Percentiles rank a stretch among this genome's conserved stretches.
Evolutionary conservation across 257 asterid species (phyloP).

Genomic region (Solanum bukasovii): DNA sequence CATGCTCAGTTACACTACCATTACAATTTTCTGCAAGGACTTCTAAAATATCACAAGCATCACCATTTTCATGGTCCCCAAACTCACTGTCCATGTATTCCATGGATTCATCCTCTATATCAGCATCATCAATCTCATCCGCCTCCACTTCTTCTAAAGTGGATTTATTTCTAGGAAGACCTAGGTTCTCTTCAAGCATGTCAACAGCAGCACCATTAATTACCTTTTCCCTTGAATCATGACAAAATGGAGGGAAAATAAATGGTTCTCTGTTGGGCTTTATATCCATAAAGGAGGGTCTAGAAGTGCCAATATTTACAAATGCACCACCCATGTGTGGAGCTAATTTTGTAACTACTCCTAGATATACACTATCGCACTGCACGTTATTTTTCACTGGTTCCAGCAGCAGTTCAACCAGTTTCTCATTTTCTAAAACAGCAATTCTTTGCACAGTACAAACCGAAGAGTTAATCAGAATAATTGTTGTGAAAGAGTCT

Average conservation of each 20-base stretch:
- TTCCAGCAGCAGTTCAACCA: conserved; percentile 88
- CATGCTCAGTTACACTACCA: conserved; percentile 42
- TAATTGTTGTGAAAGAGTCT: conserved; percentile 55
- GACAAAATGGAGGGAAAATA: conserved; percentile 47
- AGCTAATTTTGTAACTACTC: conserved; percentile 70
- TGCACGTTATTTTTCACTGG: conserved; percentile 89
- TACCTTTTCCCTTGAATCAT: conserved; percentile 29
- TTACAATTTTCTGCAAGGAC: conserved; percentile 42
- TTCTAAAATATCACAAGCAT: conserved; percentile 32
- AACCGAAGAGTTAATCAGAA: conserved; percentile 85
- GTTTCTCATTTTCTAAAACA: conserved; percentile 64
- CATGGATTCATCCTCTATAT: conserved; percentile 54
- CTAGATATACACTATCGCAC: conserved; percentile 84
- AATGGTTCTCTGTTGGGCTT: conserved; percentile 59
- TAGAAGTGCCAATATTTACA: conserved; percentile 83
- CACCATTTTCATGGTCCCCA: conserved; percentile 36
- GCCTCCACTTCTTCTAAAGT: conserved; percentile 39
- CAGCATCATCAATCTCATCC: conserved; percentile 32
- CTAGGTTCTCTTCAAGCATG: conserved; percentile 25
- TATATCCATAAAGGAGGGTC: conserved; percentile 86
- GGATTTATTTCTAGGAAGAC: conserved; percentile 30
- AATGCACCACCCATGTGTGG: conserved; percentile 98
- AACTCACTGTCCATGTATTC: conserved; percentile 46
- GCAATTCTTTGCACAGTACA: conserved; percentile 98
- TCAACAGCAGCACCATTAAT: conserved; percentile 19